These are phyloP conservation scores for Gardenia jasminoides DNA, from an alignment of 257 asterid species.

Conservation along the genomic window DNA sequence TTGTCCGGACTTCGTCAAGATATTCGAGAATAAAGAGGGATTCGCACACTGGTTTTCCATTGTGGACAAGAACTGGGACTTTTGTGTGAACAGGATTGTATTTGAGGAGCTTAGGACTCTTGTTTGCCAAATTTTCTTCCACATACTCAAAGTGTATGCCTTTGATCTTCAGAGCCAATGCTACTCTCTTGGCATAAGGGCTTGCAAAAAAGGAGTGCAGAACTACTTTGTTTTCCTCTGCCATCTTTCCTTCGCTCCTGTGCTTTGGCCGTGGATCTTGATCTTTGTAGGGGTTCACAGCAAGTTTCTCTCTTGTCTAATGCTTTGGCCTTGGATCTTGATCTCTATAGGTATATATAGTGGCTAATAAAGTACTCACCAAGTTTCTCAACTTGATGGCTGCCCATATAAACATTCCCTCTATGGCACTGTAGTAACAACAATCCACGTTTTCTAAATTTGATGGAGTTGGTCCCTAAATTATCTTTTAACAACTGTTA, in stretches of 20 bases:
- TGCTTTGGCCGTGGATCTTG: not conserved
- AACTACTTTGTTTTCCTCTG: slow-evolving; percentile 33
- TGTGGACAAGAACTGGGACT: slow-evolving; percentile 40
- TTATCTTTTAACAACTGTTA: too few species aligned
- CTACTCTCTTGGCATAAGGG: slow-evolving; percentile 39
- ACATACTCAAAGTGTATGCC: slow-evolving; percentile 42
- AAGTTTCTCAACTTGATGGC: too few species aligned
- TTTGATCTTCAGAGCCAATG: slow-evolving; percentile 45
- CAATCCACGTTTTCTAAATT: too few species aligned
- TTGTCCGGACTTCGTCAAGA: slow-evolving; percentile 40
- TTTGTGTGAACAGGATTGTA: slow-evolving; percentile 43
- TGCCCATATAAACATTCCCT: too few species aligned
- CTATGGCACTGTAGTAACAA: too few species aligned
- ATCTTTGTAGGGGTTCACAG: not conserved
- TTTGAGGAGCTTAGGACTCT: slow-evolving; percentile 31
- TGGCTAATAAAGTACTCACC: too few species aligned
- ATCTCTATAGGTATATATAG: not conserved
- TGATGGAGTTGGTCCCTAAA: too few species aligned
- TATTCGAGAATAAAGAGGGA: slow-evolving; percentile 38
- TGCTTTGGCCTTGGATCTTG: too few species aligned
- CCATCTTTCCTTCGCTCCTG: slow-evolving; percentile 21
- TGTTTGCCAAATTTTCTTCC: slow-evolving; percentile 40
- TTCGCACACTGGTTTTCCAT: slow-evolving; percentile 34
- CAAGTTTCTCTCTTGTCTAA: too few species aligned
- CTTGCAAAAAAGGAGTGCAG: slow-evolving; percentile 40